Base-by-base conservation (phyloP, 768 basidiomycete genomes). In the Vishniacozyma victoriae region DNA sequence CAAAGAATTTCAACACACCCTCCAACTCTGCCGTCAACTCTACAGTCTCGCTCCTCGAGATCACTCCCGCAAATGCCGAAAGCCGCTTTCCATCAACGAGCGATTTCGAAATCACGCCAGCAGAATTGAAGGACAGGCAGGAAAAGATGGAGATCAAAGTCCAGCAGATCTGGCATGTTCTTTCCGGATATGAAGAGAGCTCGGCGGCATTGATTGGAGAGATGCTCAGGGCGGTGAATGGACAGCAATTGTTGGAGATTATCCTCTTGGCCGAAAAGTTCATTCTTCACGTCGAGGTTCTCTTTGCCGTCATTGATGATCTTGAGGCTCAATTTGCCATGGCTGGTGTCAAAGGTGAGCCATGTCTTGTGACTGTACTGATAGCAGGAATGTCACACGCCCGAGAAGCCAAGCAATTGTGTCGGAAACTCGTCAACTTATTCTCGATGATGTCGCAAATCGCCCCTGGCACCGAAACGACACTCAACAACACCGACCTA, bases 191-290 rank as follows among this genome's bases (percentile, higher is more conserved):
- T 57, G 95, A 99, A 72, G 95, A 99, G 74, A 93, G 89, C n/a
- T 91, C 88, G 60, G 95, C 95, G 19, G 92, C 93, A 6, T 93
- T 93, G 74, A 99, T 99, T 59, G 95, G 91, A 22, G 95, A 97
- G 71, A 99, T 99, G 92, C 76, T 99, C 48, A 78, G 90, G 55
- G 88, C 92, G 69, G 95, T 99, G 73, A 96, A 92, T 78, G 90
- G 86, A 60, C 87, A 89, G 9, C 85, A 92, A 64, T 93, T 96
- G 73, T 78, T 95, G 48, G 93, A 97, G 62, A 93, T 92, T 42
- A 91, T 99, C 64, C 80, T 89, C 57, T 89, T 97, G 87, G 93
- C 95, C 12, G 95, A 99, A 75, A 88, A 86, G 76, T 99, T 99
- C 67, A 96, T 97, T 59, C 77, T 97, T 16, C 93, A 99, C 68